Base-by-base conservation (phyloP, 2,329 filamentous ascomycete species). In the Amauroascus verrucosus region DNA sequence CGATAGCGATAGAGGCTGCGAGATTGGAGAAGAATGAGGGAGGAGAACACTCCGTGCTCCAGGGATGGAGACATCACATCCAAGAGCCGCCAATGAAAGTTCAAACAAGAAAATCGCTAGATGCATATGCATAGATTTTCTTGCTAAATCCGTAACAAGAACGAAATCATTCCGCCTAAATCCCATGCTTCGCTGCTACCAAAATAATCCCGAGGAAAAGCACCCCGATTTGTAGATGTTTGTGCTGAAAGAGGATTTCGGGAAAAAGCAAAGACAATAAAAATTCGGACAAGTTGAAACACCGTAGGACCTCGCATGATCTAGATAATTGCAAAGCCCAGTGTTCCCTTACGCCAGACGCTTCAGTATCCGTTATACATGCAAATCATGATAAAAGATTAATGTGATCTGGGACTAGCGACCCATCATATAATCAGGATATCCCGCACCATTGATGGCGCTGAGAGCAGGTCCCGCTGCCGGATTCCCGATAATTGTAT, bases 351-450 rank as follows among this genome's bases (percentile, higher is more conserved):
- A 64, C 69, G 69, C 68, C 69, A 64, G 63, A 64, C 65, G 67
- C 62, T 64, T 51, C 65, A 61, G 65, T 63, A 60, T 44, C 69
- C 66, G 66, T 68, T 61, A 70, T 70, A 69, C 68, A 69, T 71
- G 66, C 64, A 66, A 66, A 67, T 37, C 44, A 48, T 40, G 51
- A 47, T n/a, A 47, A 46, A 46, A 52, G 68, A 70, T 63, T 69
- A 62, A 59, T 47, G 59, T 51, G 57, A 7, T 14, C 32, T 20
- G 26, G n/a, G 38, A 8, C 1, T 65, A 74, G 56, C 72, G 70
- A 58, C 72, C 72, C 66, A 74, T 71, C 72, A 75, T 74, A 63
- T 74, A 74, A 61, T 74, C 72, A 54, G 70, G 70, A 62, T 71
- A 74, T 55, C 46, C 46, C 16, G 47, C 35, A 8, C 62, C 56